Conservation (phyloP, 2,329 filamentous ascomycete genomes). For the Dryadomyces sulphureus region DNA sequence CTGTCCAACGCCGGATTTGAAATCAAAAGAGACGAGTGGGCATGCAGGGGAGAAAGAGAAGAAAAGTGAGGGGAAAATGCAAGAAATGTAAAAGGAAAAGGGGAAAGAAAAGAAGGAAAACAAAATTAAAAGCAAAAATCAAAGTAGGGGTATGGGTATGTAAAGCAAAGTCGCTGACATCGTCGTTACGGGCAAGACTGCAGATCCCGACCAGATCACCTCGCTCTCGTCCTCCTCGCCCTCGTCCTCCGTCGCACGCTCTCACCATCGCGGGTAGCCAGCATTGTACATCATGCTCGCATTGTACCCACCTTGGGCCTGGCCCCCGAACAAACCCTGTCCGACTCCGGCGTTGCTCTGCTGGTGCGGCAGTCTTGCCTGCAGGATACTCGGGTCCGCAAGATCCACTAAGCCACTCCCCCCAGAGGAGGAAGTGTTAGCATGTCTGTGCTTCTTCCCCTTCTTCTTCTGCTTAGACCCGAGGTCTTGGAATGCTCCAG, state of each 20-base stretch:
- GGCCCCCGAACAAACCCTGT: constrained; percentile 80
- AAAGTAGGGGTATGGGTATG: background rate
- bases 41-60: background rate
- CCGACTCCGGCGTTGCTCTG: constrained; percentile 71
- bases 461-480: constrained; percentile 99
- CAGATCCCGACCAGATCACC: background rate
- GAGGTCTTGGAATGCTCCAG: constrained; percentile 79
- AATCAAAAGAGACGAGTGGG: background rate
- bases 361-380: constrained; percentile 83
- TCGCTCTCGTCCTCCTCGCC: constrained; percentile 1
- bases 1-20: background rate
- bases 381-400: constrained; percentile 99
- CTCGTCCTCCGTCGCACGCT: constrained; percentile 13
- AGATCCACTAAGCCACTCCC: constrained; percentile 99
- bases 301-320: constrained; percentile 91
- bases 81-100: constrained; percentile 2
- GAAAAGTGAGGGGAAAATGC: background rate
- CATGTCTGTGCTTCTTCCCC: constrained; percentile 99
- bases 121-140: constrained; percentile 3
- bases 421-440: constrained; percentile 99
- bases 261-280: constrained; percentile 54
- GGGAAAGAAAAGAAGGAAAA: constrained; percentile 3
- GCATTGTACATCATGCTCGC: constrained; percentile 70
- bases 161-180: background rate
- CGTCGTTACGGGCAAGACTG: background rate